Percentiles rank a stretch among this genome's conserved stretches.
Evolutionary conservation across 257 asterid genomes (phyloP).

Genomic region (Fraxinus americana): DNA sequence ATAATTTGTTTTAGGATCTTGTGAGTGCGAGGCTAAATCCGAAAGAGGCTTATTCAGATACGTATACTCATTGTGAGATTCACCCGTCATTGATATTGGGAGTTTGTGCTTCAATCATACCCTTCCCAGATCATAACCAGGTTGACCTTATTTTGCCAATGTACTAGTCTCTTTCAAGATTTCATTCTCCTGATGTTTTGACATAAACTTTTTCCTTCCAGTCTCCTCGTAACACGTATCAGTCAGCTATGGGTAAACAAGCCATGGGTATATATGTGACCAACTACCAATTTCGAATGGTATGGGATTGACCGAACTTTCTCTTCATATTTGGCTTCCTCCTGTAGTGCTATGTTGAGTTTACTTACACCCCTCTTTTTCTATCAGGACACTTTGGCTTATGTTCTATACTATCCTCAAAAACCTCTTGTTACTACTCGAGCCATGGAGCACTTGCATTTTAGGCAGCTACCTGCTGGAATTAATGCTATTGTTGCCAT

Average conservation of each 20-base stretch:
- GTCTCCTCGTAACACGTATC: conserved; percentile 99
- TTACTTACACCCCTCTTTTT: conserved; percentile 3
- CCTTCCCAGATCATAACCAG: conserved; percentile 99
- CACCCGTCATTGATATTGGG: conserved; percentile 96
- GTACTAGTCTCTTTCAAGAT: conserved; percentile 7
- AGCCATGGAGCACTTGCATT: conserved; percentile 99
- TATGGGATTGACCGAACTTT: conserved; percentile 35
- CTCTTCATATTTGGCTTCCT: conserved; percentile 1
- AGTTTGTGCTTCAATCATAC: conserved; percentile 98
- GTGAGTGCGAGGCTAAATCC: conserved; percentile 70
- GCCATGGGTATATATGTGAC: conserved; percentile 98
- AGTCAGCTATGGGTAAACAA: conserved; percentile 99
- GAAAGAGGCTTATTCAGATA: conserved; percentile 83
- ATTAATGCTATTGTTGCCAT: conserved; percentile 97
- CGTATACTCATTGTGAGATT: conserved; percentile 95
- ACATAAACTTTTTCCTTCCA: conserved; percentile 37
- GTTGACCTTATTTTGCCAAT: conserved; percentile 38
- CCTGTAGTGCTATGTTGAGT: conserved; percentile 7
- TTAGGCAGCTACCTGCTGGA: conserved; percentile 97
- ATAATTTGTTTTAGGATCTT: conserved; percentile 62
- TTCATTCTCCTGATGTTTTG: conserved; percentile 26
- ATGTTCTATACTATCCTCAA: conserved; percentile 94
- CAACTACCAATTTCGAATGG: conserved; percentile 97
- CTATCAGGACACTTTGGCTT: conserved; percentile 88
- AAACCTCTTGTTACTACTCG: conserved; percentile 98